A percentile compares a stretch with the other conserved stretches of the same genome.
Conservation (phyloP, 1,284 basidiomycete genomes). For the Sphagnurus paluster region DNA sequence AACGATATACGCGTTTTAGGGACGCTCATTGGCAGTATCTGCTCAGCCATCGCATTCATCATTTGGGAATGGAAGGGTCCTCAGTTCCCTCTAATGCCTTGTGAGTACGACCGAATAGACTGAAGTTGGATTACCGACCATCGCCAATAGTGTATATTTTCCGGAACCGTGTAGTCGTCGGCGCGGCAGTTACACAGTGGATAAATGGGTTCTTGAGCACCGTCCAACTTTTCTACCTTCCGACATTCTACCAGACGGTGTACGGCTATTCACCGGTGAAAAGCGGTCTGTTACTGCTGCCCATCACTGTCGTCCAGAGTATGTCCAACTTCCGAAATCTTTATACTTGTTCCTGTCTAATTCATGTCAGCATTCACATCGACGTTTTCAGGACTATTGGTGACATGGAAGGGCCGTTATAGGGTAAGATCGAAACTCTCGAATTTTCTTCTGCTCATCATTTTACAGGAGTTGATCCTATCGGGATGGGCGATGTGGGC, state of each 20-base stretch:
- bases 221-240: constrained; percentile 24
- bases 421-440: constrained; percentile 9
- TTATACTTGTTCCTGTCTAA: background rate
- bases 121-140: background rate
- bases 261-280: constrained; percentile 26
- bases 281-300: constrained; percentile 21
- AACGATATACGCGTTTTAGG: constrained; percentile 16
- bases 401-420: constrained; percentile 23
- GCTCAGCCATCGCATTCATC: constrained; percentile 15
- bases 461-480: constrained; percentile 21
- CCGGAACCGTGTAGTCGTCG: constrained; percentile 21
- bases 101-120: background rate
- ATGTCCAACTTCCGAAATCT: background rate
- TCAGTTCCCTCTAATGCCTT: constrained; percentile 4
- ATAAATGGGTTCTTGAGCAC: constrained; percentile 24
- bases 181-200: constrained; percentile 23
- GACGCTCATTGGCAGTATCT: constrained; percentile 13
- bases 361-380: constrained; percentile 13
- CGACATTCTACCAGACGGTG: constrained; percentile 23
- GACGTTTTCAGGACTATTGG: constrained; percentile 18
- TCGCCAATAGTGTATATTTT: constrained; percentile 15
- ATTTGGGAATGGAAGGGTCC: constrained; percentile 22
- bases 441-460: background rate
- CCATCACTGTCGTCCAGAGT: constrained; percentile 24
- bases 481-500: constrained; percentile 24